Evolutionary conservation across 2,329 filamentous ascomycete genomes (phyloP), one percentile per base, ranked within the genome.

Genomic region (Aspergillus tanneri): DNA sequence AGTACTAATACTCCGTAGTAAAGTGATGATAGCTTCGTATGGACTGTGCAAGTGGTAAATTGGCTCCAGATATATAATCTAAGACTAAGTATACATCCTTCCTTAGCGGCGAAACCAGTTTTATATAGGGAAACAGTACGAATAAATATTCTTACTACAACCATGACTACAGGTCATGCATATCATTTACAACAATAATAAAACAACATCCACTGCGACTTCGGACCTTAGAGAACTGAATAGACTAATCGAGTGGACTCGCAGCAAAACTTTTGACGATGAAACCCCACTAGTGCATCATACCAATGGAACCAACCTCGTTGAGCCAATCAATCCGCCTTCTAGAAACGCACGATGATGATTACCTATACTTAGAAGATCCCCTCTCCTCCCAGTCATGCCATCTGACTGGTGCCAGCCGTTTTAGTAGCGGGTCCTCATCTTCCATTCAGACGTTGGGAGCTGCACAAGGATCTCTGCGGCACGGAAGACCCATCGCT

Each of bases 401-500:
- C 32, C 19, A 32, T 30, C 41, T 14, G 22, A 32, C 30, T 41
- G 23, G 27, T 24, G 38, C 38, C 38, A 32, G 16, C 12, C 28
- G 8, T 32, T 14, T 32, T 8, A 12, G 7, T 14, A 14, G 35
- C 19, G 19, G 36, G 36, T 38, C 36, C 10, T 10, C 22, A 19
- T 37, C 21, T 23, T 9, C 41, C 28, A 44, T 14, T 44, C 41
- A 44, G 41, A 12, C 5, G 3, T 10, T 25, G 24, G 24, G 14
- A 27, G 18, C 39, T 19, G 32, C 47, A 37, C 43, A 44, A 35
- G 41, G 38, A 5, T 12, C 28, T 16, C 14, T 47, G 27, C 23
- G 10, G 23, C 45, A 48, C 49, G 36, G 41, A 49, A 46, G 37
- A 49, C 46, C 19, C 25, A 25, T 32, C 32, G 42, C 49, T 43